A percentile compares a stretch with the other conserved stretches of the same genome.
These are phyloP conservation scores for Trifolium pratense DNA, from an alignment of 306 rosid species.

Conservation along the genomic window DNA sequence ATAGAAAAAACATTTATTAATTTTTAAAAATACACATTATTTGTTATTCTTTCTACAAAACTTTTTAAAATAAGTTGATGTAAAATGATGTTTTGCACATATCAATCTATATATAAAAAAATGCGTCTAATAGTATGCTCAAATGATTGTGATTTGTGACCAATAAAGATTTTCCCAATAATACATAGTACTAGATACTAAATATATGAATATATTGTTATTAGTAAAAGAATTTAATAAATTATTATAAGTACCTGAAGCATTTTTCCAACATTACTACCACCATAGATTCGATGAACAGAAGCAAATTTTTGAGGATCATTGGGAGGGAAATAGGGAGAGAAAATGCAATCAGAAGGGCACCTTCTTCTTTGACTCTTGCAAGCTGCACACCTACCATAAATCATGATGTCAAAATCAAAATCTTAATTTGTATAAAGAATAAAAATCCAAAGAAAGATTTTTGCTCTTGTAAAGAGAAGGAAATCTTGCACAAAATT, in stretches of 20 bases:
- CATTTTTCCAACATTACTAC: constrained; percentile 73
- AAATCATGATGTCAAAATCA: constrained; percentile 37
- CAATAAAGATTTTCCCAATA: too few species aligned
- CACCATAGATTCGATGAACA: constrained; percentile 81
- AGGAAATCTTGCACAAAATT: constrained; percentile 39
- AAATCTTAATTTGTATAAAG: background rate
- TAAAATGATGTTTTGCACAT: too few species aligned
- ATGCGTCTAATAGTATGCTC: too few species aligned
- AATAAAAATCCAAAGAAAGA: constrained; percentile 41
- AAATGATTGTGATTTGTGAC: too few species aligned
- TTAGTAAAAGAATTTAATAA: background rate
- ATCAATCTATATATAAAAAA: too few species aligned
- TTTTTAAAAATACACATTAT: too few species aligned
- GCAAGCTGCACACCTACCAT: constrained; percentile 75
- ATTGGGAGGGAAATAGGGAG: constrained; percentile 70
- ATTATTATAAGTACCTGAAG: constrained; percentile 59
- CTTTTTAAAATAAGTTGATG: too few species aligned
- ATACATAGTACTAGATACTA: background rate
- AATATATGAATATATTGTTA: background rate
- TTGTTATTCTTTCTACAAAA: too few species aligned
- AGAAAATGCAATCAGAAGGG: constrained; percentile 71
- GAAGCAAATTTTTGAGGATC: constrained; percentile 74
- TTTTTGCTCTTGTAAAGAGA: constrained; percentile 17
- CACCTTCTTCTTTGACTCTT: constrained; percentile 77
- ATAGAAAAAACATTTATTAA: too few species aligned